Percentiles rank a stretch among this genome's conserved stretches.
Evolutionary conservation across 495 filamentous ascomycete genomes (phyloP).

Genomic region (Aspergillus carlsbadensis): DNA sequence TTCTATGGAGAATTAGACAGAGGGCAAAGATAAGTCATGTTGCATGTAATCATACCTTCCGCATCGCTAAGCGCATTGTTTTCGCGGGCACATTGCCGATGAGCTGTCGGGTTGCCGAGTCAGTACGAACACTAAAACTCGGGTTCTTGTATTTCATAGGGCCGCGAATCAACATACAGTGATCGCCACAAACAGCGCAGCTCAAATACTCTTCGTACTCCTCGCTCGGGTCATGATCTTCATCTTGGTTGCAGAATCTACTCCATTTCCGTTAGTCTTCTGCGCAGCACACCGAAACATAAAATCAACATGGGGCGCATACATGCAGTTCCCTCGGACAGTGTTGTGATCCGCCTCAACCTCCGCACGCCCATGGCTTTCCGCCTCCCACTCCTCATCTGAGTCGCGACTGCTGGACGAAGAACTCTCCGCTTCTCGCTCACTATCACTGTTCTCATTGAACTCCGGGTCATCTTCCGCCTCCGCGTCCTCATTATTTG

Average conservation of each 20-base stretch:
- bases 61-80: conserved; percentile 66
- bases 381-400: conserved; percentile 68
- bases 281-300: neutral
- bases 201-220: conserved; percentile 85
- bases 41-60: conserved; percentile 69
- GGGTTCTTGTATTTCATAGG: conserved; percentile 25
- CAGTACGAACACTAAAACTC: conserved; percentile 33
- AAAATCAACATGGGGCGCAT: conserved; percentile 39
- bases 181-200: conserved; percentile 80
- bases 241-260: conserved; percentile 77
- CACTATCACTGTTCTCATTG: conserved; percentile 38
- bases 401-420: conserved; percentile 62
- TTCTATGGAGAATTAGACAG: conserved; percentile 25
- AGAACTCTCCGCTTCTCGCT: conserved; percentile 51
- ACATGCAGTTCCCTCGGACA: conserved; percentile 63
- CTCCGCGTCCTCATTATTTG: conserved; percentile 43
- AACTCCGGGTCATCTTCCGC: conserved; percentile 44
- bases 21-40: too few relatives aligned
- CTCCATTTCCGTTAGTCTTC: conserved; percentile 22
- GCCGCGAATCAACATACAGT: conserved; percentile 64
- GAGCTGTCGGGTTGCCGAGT: conserved; percentile 54
- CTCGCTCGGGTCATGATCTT: conserved; percentile 80
- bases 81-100: conserved; percentile 89
- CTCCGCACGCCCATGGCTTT: conserved; percentile 63
- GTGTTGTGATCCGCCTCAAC: conserved; percentile 61